Percentiles rank a stretch among this genome's conserved stretches.
phyloP scores from a whole-genome alignment of 257 asterid species.

The Prunella vulgaris region DNA sequence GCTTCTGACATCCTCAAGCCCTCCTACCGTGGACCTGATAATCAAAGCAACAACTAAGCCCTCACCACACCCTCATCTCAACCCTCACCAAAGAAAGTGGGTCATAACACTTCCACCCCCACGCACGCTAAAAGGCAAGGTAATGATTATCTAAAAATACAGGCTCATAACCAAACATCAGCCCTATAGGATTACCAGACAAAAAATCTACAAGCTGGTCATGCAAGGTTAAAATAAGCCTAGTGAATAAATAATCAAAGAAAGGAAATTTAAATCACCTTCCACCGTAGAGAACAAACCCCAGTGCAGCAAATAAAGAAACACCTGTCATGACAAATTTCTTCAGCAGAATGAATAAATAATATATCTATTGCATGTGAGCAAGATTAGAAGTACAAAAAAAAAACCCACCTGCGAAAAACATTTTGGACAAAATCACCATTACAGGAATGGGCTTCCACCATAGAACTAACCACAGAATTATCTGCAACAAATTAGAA shows the following conservation, averaged over 20 bases:
- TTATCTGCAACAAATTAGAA: conserved; percentile 47
- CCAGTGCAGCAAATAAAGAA: conserved; percentile 85
- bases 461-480: conserved; percentile 78
- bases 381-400: conserved; percentile 37
- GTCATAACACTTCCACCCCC: too few relatives aligned
- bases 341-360: conserved; percentile 23
- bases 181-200: neutral
- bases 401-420: conserved; percentile 99
- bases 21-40: too few relatives aligned
- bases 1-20: too few relatives aligned
- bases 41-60: too few relatives aligned
- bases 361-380: conserved; percentile 1
- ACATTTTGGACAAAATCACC: conserved; percentile 72
- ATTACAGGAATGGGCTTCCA: conserved; percentile 71
- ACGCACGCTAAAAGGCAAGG: neutral
- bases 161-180: neutral
- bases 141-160: neutral
- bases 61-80: too few relatives aligned
- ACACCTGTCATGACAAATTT: conserved; percentile 53
- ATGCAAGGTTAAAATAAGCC: neutral
- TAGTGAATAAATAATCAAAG: neutral
- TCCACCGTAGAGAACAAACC: conserved; percentile 97
- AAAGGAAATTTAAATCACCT: conserved; percentile 44
- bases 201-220: neutral
- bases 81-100: too few relatives aligned